Conservation (phyloP, 176 grass and related monocot species). For the Neostapfia colusana region DNA sequence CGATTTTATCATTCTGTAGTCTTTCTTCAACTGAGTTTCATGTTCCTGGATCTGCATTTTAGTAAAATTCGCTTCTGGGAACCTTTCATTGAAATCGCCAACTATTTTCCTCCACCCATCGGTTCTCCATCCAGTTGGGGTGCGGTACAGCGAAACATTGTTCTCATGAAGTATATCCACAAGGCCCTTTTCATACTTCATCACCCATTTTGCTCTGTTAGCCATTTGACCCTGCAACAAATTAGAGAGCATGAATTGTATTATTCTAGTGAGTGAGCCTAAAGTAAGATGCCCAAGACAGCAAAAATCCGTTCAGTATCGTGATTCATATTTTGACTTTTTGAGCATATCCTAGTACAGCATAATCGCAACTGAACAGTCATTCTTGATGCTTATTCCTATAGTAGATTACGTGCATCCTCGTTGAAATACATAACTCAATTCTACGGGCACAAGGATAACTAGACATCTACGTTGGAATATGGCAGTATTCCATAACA, state of each 20-base stretch:
- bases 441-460: background rate
- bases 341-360: background rate
- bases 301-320: background rate
- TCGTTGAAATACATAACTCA: background rate
- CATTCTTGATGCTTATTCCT: background rate
- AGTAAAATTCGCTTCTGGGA: conserved; percentile 48
- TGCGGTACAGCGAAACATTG: conserved; percentile 43
- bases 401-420: background rate
- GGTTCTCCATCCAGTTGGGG: conserved; percentile 47
- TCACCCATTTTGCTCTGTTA: conserved; percentile 48
- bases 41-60: conserved; percentile 60
- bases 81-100: conserved; percentile 42
- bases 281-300: conserved; percentile 10
- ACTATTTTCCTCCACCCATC: conserved; percentile 55
- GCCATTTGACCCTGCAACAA: conserved; percentile 39
- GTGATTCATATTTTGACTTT: conserved; percentile 8
- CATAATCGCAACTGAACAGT: background rate
- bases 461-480: conserved; percentile 11
- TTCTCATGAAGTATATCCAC: conserved; percentile 53
- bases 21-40: conserved; percentile 53
- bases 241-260: conserved; percentile 15
- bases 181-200: conserved; percentile 55
- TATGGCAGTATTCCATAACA: background rate
- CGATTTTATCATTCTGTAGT: conserved; percentile 48
- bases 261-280: background rate